Conservation (phyloP, 257 asterid species). For the Penstemon davidsonii region DNA sequence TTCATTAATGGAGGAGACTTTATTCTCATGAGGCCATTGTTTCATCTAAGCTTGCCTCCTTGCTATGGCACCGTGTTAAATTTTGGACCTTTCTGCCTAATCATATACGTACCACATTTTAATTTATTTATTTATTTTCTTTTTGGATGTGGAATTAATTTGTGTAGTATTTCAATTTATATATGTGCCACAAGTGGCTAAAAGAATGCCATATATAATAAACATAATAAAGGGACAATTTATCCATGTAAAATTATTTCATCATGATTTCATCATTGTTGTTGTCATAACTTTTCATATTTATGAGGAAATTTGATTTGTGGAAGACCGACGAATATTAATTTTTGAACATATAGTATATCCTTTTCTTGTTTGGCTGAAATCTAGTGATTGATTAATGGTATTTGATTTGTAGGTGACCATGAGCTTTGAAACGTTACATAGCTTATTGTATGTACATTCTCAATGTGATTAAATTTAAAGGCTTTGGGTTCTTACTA, state of each 20-base stretch:
- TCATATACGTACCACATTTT: constrained; percentile 1
- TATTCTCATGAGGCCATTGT: constrained; percentile 24
- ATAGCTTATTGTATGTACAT: no score
- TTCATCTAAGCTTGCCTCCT: constrained; percentile 36
- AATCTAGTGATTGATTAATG: no score
- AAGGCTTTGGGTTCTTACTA: no score
- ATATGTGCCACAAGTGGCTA: background rate
- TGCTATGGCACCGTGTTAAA: constrained; percentile 31
- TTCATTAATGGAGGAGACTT: background rate
- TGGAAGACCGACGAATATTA: no score
- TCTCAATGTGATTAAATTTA: no score
- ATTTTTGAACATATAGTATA: no score
- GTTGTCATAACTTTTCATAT: background rate
- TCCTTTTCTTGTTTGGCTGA: no score
- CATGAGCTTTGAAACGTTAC: no score
- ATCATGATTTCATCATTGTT: constrained; percentile 20
- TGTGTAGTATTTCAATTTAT: background rate
- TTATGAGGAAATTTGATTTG: no score
- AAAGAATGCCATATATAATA: background rate
- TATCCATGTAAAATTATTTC: background rate
- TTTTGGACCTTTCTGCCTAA: constrained; percentile 26
- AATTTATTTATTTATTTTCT: background rate
- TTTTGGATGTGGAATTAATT: background rate
- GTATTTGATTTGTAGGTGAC: no score
- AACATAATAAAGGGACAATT: background rate